Percentiles rank a stretch among this genome's conserved stretches.
These are phyloP conservation scores for Sclerotiophoma versabilis DNA, from an alignment of 2,329 filamentous ascomycete species.

Conservation along the genomic window DNA sequence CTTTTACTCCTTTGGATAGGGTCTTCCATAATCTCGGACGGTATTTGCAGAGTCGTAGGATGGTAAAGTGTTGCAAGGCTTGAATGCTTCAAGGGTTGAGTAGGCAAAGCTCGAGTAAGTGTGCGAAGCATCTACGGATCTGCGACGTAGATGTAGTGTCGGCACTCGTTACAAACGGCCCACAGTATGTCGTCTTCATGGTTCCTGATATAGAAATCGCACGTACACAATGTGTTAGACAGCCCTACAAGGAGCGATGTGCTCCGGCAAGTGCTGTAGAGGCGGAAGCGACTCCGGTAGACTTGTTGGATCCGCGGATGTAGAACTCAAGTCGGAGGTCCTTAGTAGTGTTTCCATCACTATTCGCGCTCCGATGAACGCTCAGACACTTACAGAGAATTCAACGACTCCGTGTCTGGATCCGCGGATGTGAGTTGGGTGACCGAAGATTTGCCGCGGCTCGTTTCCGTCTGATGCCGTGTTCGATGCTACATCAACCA, in stretches of 20 bases:
- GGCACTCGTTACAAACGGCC: background rate
- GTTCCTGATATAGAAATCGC: background rate
- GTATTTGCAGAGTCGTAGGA: background rate
- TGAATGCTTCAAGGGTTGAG: background rate
- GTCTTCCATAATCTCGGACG: background rate
- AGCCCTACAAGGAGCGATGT: background rate
- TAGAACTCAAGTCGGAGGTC: no score
- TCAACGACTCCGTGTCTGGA: no score
- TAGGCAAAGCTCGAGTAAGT: background rate
- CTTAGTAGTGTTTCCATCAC: no score
- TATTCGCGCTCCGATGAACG: no score
- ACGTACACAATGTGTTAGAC: background rate
- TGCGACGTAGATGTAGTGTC: background rate
- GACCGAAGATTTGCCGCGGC: constrained; percentile 4
- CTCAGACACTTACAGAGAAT: no score
- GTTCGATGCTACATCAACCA: background rate
- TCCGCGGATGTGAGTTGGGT: background rate
- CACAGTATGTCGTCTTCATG: background rate
- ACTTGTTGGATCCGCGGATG: background rate
- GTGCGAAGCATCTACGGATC: background rate
- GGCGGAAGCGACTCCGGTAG: background rate
- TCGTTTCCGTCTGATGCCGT: background rate
- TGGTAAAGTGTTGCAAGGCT: background rate
- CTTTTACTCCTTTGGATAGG: constrained; percentile 12
- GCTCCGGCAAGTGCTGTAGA: background rate